These are phyloP conservation scores for Suillus occidentalis DNA, from an alignment of 768 basidiomycete genomes.

Conservation along the genomic window DNA sequence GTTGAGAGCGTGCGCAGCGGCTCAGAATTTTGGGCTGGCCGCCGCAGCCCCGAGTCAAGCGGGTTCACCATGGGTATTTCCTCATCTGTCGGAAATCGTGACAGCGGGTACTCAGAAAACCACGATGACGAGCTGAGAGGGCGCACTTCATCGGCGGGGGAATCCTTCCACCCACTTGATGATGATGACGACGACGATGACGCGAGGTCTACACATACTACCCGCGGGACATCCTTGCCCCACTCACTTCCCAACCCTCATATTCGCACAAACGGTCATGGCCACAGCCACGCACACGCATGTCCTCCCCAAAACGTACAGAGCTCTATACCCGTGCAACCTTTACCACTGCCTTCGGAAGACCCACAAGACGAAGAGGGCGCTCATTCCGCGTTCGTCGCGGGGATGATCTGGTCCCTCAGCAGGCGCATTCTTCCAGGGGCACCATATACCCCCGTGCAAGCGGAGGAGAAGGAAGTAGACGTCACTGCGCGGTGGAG, in stretches of 20 bases:
- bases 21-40: conserved; percentile 75
- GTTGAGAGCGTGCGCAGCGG: conserved; percentile 57
- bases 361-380: conserved; percentile 69
- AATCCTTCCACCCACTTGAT: conserved; percentile 36
- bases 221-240: conserved; percentile 3
- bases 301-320: background rate
- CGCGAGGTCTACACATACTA: conserved; percentile 21
- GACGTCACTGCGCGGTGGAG: conserved; percentile 60
- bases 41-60: conserved; percentile 15
- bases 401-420: conserved; percentile 83
- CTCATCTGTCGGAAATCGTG: conserved; percentile 14
- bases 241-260: conserved; percentile 17
- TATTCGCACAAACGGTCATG: background rate
- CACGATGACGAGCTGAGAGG: background rate
- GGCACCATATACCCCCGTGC: conserved; percentile 64
- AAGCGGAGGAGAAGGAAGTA: conserved; percentile 33
- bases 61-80: conserved; percentile 1
- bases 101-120: conserved; percentile 17
- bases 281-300: background rate
- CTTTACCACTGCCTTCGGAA: conserved; percentile 30
- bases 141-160: conserved; percentile 16
- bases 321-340: background rate
- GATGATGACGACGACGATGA: conserved; percentile 24
- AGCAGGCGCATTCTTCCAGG: conserved; percentile 73
- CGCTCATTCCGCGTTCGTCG: conserved; percentile 80